Conservation (phyloP, 805 yeast species). For the Priceomyces haplophilus region DNA sequence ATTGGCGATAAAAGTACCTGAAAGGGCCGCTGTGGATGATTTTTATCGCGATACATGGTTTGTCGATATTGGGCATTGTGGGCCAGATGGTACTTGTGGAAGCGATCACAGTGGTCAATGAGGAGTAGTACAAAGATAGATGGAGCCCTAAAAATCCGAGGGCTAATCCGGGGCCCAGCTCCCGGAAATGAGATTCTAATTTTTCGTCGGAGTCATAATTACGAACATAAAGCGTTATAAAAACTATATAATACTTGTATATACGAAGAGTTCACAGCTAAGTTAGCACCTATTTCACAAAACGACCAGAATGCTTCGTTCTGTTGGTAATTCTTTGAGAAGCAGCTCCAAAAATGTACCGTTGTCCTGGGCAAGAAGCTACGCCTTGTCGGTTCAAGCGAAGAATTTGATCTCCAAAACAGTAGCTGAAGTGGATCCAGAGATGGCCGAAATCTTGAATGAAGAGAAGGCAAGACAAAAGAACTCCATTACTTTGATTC, state of each 20-base stretch:
- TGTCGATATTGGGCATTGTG: constrained; percentile 7
- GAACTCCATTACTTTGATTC: constrained; percentile 89
- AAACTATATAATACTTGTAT: not conserved
- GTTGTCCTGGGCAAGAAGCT: constrained; percentile 23
- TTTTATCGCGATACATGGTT: constrained; percentile 11
- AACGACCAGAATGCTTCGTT: constrained; percentile 24
- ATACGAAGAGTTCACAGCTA: not conserved
- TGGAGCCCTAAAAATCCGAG: not conserved
- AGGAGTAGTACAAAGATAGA: not conserved
- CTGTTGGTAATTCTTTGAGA: constrained; percentile 26
- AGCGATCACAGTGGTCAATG: not conserved
- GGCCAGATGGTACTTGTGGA: constrained; percentile 1
- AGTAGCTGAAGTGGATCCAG: constrained; percentile 70
- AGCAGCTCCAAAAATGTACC: constrained; percentile 14
- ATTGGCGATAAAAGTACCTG: constrained; percentile 7
- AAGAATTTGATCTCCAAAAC: constrained; percentile 62
- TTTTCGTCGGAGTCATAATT: not conserved
- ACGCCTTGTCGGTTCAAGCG: constrained; percentile 69
- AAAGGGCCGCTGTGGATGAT: constrained; percentile 5
- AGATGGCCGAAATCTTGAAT: constrained; percentile 65
- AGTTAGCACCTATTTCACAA: not conserved
- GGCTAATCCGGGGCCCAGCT: not conserved
- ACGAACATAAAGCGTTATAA: not conserved
- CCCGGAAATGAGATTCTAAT: not conserved
- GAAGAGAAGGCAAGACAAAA: constrained; percentile 90